Percentiles rank a stretch among this genome's conserved stretches.
phyloP scores from a whole-genome alignment of 31 red algal genomes.

The Odonthalia washingtoniensis region DNA sequence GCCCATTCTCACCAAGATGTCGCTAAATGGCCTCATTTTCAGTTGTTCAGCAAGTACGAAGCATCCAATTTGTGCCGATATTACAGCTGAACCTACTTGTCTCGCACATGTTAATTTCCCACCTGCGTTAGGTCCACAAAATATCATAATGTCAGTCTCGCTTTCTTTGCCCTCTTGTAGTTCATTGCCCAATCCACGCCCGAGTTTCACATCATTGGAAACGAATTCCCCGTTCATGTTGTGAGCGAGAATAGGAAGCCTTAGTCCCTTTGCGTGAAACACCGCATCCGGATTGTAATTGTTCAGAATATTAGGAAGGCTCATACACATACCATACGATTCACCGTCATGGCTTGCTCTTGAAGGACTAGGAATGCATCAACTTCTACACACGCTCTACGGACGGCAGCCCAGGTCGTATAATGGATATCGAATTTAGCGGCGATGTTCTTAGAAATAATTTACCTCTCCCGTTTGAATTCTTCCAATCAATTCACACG shows the following conservation, averaged over 20 bases:
- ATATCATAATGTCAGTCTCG: conserved; percentile 56
- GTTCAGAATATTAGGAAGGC: conserved; percentile 52
- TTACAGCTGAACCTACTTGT: conserved; percentile 73
- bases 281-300: conserved; percentile 50
- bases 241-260: conserved; percentile 68
- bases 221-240: conserved; percentile 69
- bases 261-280: conserved; percentile 45
- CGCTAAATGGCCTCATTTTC: conserved; percentile 63
- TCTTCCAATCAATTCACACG: conserved; percentile 61
- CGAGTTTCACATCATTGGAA: conserved; percentile 80
- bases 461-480: conserved; percentile 48
- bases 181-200: conserved; percentile 12
- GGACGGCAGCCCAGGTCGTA: conserved; percentile 56
- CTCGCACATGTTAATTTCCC: conserved; percentile 93
- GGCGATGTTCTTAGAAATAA: conserved; percentile 60
- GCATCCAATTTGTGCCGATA: conserved; percentile 94
- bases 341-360: conserved; percentile 55
- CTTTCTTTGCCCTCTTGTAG: neutral
- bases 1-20: conserved; percentile 91
- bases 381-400: conserved; percentile 63
- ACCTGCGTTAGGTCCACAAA: conserved; percentile 94
- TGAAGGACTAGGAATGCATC: conserved; percentile 78
- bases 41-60: conserved; percentile 85
- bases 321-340: conserved; percentile 64
- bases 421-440: conserved; percentile 71